Conservation (phyloP, 371 early-diverging fungal species). For the Coemansia sp. region DNA sequence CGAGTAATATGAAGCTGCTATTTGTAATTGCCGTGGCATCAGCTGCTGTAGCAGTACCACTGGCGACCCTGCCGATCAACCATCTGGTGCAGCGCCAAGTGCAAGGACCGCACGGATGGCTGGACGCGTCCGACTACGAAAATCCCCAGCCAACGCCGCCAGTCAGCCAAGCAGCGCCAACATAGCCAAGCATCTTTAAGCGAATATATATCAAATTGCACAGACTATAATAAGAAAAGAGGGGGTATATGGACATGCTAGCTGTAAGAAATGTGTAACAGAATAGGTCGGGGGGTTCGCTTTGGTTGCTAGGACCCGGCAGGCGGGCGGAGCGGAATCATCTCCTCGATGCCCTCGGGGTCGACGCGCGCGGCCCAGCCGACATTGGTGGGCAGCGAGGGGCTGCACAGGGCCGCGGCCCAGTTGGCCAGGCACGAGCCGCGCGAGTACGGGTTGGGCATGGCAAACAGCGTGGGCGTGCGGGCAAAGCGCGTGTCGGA, state of each 20-base stretch:
- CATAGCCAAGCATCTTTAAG: background rate
- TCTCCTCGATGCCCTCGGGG: constrained; percentile 48
- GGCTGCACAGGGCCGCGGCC: constrained; percentile 45
- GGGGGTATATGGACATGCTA: too few species aligned
- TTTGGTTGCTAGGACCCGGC: too few species aligned
- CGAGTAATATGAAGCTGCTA: background rate
- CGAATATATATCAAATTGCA: too few species aligned
- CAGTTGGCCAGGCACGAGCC: constrained; percentile 48
- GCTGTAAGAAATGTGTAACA: too few species aligned
- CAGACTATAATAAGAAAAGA: too few species aligned
- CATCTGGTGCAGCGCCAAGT: constrained; percentile 1
- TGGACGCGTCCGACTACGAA: background rate
- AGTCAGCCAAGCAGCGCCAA: background rate
- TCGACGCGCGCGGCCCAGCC: constrained; percentile 48
- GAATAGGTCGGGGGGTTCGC: too few species aligned
- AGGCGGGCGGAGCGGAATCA: constrained; percentile 17
- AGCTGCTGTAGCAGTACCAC: background rate
- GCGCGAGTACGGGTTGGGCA: constrained; percentile 39
- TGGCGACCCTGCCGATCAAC: background rate
- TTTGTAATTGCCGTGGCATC: background rate
- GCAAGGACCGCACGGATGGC: constrained; percentile 3
- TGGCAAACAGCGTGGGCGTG: constrained; percentile 20
- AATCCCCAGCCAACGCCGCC: background rate
- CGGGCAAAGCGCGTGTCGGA: background rate
- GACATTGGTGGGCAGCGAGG: constrained; percentile 37